These are phyloP conservation scores for Auriculariales sp. DNA, from an alignment of 768 basidiomycete species.

Conservation along the genomic window DNA sequence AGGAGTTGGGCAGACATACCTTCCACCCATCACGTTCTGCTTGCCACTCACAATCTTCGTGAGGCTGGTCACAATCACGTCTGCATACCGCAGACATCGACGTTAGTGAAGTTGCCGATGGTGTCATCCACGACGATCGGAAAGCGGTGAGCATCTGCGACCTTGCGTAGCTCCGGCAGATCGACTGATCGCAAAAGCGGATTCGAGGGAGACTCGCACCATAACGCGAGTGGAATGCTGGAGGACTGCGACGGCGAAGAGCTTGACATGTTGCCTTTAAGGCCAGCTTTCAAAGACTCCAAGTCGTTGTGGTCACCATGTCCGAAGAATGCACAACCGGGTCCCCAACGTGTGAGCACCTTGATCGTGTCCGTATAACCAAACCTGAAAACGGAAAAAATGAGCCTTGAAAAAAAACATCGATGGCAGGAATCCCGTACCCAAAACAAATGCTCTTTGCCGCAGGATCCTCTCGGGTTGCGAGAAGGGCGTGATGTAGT, in stretches of 20 bases:
- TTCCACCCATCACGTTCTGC: conserved; percentile 40
- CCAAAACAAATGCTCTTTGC: conserved; percentile 33
- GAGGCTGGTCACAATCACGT: conserved; percentile 34
- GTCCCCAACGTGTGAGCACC: conserved; percentile 36
- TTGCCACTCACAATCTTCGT: conserved; percentile 41
- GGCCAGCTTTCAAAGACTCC: conserved; percentile 19
- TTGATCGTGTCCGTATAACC: conserved; percentile 39
- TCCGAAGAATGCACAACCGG: conserved; percentile 33
- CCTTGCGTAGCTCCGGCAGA: conserved; percentile 21
- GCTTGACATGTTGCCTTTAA: conserved; percentile 9
- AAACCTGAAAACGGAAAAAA: conserved; percentile 18
- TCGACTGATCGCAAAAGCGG: conserved; percentile 34
- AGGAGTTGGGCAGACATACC: conserved; percentile 16
- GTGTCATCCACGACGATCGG: conserved; percentile 40
- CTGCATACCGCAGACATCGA: conserved; percentile 31
- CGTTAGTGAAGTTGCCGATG: conserved; percentile 36
- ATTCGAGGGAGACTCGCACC: conserved; percentile 39
- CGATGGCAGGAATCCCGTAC: conserved; percentile 16
- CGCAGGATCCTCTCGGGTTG: conserved; percentile 12
- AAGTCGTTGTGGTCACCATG: conserved; percentile 24
- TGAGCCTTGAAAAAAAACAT: not conserved
- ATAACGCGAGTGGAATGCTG: conserved; percentile 32
- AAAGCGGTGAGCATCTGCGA: conserved; percentile 34
- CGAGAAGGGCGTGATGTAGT: conserved; percentile 25
- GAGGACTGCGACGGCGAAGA: conserved; percentile 21